Conservation (phyloP, 345 rosid species). For the Durio zibethinus region DNA sequence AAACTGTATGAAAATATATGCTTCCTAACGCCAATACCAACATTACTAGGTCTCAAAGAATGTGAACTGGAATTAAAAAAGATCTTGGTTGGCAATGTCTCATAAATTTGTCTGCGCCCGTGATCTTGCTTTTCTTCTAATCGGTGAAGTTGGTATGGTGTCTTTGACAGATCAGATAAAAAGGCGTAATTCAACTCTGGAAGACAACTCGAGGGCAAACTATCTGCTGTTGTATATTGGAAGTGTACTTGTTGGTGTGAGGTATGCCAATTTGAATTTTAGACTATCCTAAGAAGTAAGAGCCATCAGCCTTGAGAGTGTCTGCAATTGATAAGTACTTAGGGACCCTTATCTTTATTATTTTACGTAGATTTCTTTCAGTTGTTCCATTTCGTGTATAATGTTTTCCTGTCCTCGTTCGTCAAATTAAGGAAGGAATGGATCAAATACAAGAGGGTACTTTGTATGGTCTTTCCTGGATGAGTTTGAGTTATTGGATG, state of each 20-base stretch:
- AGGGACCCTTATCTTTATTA: too few relatives aligned
- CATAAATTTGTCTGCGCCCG: not conserved
- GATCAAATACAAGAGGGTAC: conserved; percentile 47
- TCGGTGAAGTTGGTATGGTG: not conserved
- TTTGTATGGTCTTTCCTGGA: conserved; percentile 48
- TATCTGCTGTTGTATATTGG: conserved; percentile 35
- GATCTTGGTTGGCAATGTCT: too few relatives aligned
- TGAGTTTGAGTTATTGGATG: conserved; percentile 32
- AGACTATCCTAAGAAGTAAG: too few relatives aligned
- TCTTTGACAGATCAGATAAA: conserved; percentile 26
- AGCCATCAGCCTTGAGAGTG: not conserved
- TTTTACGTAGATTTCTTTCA: too few relatives aligned
- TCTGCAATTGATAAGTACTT: too few relatives aligned
- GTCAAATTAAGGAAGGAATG: conserved; percentile 35
- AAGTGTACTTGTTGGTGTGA: conserved; percentile 36
- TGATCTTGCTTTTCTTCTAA: not conserved
- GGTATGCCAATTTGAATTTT: conserved; percentile 17
- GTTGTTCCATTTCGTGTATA: too few relatives aligned
- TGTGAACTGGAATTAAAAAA: not conserved
- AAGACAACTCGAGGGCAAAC: conserved; percentile 35
- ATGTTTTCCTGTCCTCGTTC: not conserved
- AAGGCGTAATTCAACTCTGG: conserved; percentile 21
- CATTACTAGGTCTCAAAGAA: not conserved
- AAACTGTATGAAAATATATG: not conserved
- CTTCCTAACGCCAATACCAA: not conserved